Evolutionary conservation across 2,329 filamentous ascomycete species (phyloP).

Genomic region (Diaporthe sp.): DNA sequence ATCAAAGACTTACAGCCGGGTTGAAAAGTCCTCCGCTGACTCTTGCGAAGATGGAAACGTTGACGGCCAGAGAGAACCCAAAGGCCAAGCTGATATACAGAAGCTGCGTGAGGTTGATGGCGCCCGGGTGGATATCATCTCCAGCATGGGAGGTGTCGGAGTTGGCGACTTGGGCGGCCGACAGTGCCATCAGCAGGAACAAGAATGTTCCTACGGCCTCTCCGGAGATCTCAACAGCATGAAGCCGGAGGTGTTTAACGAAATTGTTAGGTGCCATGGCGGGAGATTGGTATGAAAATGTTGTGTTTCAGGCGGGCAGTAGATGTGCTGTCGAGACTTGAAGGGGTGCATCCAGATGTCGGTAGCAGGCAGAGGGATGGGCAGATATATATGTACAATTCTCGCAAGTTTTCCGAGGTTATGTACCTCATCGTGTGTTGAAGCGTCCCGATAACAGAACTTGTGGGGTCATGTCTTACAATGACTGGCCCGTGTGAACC

Average conservation of each 20-base stretch:
- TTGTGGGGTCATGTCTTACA: neutral
- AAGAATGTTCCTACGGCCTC: slow-evolving; percentile 34
- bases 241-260: slow-evolving; percentile 24
- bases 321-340: neutral
- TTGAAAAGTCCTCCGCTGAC: slow-evolving; percentile 35
- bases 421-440: neutral
- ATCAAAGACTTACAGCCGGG: slow-evolving; percentile 30
- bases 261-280: slow-evolving; percentile 25
- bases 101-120: slow-evolving; percentile 39
- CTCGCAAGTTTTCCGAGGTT: neutral
- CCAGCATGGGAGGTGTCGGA: slow-evolving; percentile 28
- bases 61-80: slow-evolving; percentile 33
- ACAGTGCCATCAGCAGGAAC: slow-evolving; percentile 34
- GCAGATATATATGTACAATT: neutral
- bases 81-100: slow-evolving; percentile 38
- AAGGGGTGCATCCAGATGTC: neutral
- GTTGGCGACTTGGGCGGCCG: slow-evolving; percentile 41
- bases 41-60: slow-evolving; percentile 33
- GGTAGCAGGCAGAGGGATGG: neutral
- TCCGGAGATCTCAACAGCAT: slow-evolving; percentile 31
- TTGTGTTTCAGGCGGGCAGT: too few relatives aligned
- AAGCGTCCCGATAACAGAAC: neutral
- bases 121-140: slow-evolving; percentile 27
- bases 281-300: too few relatives aligned
- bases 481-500: neutral